Conservation (phyloP, 2,329 filamentous ascomycete genomes). For the Helotiales sp. region DNA sequence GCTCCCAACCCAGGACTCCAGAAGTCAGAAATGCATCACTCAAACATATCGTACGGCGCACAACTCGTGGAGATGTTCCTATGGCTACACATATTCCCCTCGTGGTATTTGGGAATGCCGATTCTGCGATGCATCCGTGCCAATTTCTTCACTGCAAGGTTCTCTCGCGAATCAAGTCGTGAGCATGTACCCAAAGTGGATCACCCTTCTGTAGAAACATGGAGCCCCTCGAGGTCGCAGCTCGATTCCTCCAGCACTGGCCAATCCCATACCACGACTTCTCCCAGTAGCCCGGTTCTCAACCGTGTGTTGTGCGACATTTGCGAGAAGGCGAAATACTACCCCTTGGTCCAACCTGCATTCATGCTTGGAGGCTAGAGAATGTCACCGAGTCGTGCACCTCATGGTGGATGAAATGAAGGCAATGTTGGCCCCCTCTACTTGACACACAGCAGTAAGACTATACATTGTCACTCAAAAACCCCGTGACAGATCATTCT, state of each 20-base stretch:
- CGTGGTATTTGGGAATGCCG: not conserved
- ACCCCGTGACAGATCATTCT: not conserved
- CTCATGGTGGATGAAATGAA: not conserved
- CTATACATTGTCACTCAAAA: not conserved
- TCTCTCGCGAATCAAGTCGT: slow-evolving; percentile 1
- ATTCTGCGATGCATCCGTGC: not conserved
- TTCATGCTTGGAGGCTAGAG: not conserved
- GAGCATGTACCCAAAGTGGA: not conserved
- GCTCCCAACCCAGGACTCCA: too few species aligned
- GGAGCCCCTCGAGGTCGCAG: not conserved
- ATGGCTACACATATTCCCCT: too few species aligned
- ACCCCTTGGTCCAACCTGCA: not conserved
- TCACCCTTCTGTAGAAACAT: not conserved
- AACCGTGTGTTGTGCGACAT: not conserved
- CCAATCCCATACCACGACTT: not conserved
- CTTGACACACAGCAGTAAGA: not conserved
- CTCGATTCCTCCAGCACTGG: not conserved
- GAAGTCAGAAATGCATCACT: too few species aligned
- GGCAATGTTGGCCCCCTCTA: not conserved
- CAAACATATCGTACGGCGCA: too few species aligned
- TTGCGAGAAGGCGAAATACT: not conserved
- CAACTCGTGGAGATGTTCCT: too few species aligned
- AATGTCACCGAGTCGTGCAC: not conserved
- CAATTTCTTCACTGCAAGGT: not conserved
- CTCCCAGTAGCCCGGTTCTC: slow-evolving; percentile 1